These are phyloP conservation scores for Bauhinia variegata DNA, from an alignment of 306 rosid species.

Conservation along the genomic window DNA sequence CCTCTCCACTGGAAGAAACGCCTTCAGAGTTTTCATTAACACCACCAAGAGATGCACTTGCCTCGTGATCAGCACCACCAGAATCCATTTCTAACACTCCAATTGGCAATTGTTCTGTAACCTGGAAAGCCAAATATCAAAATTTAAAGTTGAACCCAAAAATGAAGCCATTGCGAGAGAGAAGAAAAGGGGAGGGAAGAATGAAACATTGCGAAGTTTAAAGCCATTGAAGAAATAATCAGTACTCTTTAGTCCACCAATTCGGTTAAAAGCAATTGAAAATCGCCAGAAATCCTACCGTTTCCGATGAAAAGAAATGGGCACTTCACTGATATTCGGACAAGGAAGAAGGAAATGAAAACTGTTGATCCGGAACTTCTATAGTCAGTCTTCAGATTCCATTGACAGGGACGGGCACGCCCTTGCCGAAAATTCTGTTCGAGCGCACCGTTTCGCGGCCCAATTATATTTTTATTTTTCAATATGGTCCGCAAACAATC, in stretches of 20 bases:
- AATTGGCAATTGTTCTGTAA: conserved; percentile 27
- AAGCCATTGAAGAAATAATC: conserved; percentile 6
- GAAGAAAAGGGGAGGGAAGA: background rate
- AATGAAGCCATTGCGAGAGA: background rate
- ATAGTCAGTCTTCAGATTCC: conserved; percentile 10
- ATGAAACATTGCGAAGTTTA: background rate
- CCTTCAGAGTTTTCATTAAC: conserved; percentile 28
- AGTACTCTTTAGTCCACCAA: background rate
- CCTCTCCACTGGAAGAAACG: conserved; percentile 37
- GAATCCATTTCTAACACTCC: conserved; percentile 49
- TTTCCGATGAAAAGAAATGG: background rate
- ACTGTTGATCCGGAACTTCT: conserved; percentile 16
- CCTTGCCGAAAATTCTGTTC: conserved; percentile 16
- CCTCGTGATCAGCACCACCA: conserved; percentile 37
- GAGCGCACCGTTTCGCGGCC: background rate
- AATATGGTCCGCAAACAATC: too few relatives aligned
- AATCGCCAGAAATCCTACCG: conserved; percentile 28
- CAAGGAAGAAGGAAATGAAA: conserved; percentile 25
- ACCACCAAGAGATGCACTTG: conserved; percentile 35
- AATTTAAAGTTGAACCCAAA: conserved; percentile 10
- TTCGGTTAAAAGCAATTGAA: background rate
- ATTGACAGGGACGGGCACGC: conserved; percentile 19
- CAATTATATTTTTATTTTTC: background rate
- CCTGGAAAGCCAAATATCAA: conserved; percentile 36
- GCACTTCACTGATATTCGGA: background rate